These are phyloP conservation scores for Massariosphaeria phaeospora DNA, from an alignment of 495 filamentous ascomycete species.

Conservation along the genomic window DNA sequence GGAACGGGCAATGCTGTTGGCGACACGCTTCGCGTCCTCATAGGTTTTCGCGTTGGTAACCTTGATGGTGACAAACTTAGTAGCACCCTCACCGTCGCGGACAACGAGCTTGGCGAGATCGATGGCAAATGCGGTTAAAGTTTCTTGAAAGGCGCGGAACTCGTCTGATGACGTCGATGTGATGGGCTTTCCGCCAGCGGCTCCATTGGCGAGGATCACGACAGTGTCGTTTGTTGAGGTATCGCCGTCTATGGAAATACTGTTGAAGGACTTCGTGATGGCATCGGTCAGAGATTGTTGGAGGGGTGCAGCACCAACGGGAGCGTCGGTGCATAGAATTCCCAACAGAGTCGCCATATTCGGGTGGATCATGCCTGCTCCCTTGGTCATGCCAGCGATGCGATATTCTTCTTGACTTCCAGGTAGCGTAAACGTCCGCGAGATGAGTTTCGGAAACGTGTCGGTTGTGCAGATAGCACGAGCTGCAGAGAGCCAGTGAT, in stretches of 20 bases:
- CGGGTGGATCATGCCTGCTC: constrained; percentile 98
- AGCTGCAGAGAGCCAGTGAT: constrained; percentile 80
- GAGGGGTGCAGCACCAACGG: constrained; percentile 65
- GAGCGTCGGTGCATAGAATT: constrained; percentile 88
- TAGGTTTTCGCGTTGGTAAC: constrained; percentile 65
- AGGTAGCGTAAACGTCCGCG: constrained; percentile 76
- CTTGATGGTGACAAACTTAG: constrained; percentile 94
- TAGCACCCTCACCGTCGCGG: constrained; percentile 94
- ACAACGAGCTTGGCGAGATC: constrained; percentile 89
- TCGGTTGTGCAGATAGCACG: constrained; percentile 98
- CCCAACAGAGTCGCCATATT: constrained; percentile 98
- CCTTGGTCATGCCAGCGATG: constrained; percentile 95
- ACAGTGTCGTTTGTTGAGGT: constrained; percentile 97
- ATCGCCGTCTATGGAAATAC: constrained; percentile 94
- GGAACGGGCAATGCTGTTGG: constrained; percentile 84
- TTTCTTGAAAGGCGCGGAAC: constrained; percentile 58
- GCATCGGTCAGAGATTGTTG: constrained; percentile 66
- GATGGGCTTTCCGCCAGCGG: constrained; percentile 60
- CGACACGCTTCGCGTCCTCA: constrained; percentile 54
- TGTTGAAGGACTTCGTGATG: constrained; percentile 86
- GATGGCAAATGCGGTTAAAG: constrained; percentile 71
- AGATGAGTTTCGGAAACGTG: constrained; percentile 95
- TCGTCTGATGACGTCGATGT: constrained; percentile 53
- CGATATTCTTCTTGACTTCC: constrained; percentile 73
- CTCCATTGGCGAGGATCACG: constrained; percentile 89